Percentiles rank a stretch among this genome's conserved stretches.
phyloP scores from a whole-genome alignment of 2,329 filamentous ascomycete genomes.

The Alternaria solani region DNA sequence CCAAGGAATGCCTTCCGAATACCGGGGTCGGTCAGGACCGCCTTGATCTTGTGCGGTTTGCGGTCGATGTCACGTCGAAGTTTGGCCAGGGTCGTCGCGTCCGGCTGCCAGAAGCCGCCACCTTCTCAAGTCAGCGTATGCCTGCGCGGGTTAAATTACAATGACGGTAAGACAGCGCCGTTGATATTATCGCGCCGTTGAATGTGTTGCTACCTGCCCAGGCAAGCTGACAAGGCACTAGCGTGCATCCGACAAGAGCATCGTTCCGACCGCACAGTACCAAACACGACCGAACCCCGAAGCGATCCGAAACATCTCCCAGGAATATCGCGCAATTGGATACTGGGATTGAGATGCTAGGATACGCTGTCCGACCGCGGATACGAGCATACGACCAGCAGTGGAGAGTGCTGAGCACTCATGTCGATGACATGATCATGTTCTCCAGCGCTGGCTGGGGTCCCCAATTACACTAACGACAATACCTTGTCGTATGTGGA shows the following conservation, averaged over 20 bases:
- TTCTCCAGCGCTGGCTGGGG: conserved; percentile 1
- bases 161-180: neutral
- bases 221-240: neutral
- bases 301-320: neutral
- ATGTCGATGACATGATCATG: conserved; percentile 2
- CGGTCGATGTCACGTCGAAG: conserved; percentile 79
- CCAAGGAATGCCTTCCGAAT: conserved; percentile 73
- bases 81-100: conserved; percentile 68
- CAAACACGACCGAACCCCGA: conserved; percentile 7
- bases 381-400: neutral
- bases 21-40: conserved; percentile 66
- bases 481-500: conserved; percentile 8
- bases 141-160: neutral
- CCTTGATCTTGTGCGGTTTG: conserved; percentile 73
- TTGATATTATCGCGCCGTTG: neutral
- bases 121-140: conserved; percentile 56
- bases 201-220: neutral
- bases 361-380: conserved; percentile 2
- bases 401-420: neutral
- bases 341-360: neutral
- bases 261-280: conserved; percentile 1
- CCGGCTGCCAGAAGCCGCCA: conserved; percentile 83
- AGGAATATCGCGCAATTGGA: neutral
- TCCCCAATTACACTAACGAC: neutral
- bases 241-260: neutral